Percentiles rank a stretch among this genome's conserved stretches.
These are phyloP conservation scores for Tetrahymena borealis DNA, from an alignment of 73 alveolate species.

Conservation along the genomic window DNA sequence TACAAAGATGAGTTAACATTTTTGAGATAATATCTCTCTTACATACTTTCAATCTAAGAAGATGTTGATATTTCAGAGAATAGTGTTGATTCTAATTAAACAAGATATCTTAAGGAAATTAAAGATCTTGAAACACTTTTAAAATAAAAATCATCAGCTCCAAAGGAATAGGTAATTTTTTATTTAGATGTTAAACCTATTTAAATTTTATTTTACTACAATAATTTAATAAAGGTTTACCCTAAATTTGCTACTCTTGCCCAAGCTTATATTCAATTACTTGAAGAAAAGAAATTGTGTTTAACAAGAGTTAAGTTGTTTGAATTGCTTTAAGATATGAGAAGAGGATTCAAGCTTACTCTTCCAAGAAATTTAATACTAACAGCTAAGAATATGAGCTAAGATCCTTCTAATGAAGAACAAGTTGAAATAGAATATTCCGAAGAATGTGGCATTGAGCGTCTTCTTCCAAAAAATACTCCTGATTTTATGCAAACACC, in stretches of 20 bases:
- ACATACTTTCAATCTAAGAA: constrained; percentile 71
- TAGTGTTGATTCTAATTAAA: constrained; percentile 54
- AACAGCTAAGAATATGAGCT: not conserved
- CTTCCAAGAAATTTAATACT: constrained; percentile 8
- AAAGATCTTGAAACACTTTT: constrained; percentile 70
- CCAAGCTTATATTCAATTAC: constrained; percentile 68
- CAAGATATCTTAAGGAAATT: constrained; percentile 69
- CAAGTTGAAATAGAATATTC: constrained; percentile 6
- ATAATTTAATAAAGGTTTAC: constrained; percentile 42
- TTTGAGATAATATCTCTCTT: constrained; percentile 72
- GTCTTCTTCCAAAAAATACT: constrained; percentile 81
- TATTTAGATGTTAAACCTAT: not conserved
- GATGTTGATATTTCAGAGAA: constrained; percentile 74
- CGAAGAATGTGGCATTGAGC: constrained; percentile 29
- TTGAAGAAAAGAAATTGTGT: constrained; percentile 80
- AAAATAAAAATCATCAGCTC: constrained; percentile 82
- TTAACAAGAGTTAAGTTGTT: constrained; percentile 71
- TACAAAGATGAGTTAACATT: constrained; percentile 72
- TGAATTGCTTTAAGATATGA: constrained; percentile 47
- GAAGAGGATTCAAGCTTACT: constrained; percentile 8
- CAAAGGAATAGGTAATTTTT: constrained; percentile 62
- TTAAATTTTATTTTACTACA: not conserved
- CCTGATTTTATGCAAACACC: constrained; percentile 91
- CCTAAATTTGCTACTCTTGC: constrained; percentile 84
- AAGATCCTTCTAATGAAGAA: not conserved